phyloP scores from a whole-genome alignment of 192 early-diverging fungal genomes.

The Allomyces macrogynus region DNA sequence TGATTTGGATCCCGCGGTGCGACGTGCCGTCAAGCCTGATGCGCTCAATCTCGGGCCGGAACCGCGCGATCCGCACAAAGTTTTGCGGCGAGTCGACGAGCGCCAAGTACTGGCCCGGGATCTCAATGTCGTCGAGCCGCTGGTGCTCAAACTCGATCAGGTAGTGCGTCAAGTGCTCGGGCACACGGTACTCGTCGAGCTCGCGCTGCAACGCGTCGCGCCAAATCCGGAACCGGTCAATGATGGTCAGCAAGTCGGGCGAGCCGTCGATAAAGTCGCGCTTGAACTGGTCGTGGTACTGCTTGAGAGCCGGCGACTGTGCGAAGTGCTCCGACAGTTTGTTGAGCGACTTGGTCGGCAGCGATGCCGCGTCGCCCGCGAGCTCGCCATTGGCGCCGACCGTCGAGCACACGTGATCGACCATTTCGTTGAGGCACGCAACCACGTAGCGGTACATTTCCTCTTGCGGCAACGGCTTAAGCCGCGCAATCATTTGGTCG shows the following conservation, averaged over 20 bases:
- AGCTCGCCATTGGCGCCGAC: not conserved
- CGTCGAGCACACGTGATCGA: not conserved
- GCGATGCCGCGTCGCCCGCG: not conserved
- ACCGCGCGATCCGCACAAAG: conserved; percentile 87
- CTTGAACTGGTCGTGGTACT: conserved; percentile 52
- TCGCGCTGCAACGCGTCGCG: conserved; percentile 76
- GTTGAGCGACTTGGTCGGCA: not conserved
- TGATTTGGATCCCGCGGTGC: conserved; percentile 59
- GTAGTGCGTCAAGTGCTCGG: conserved; percentile 77
- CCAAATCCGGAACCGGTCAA: conserved; percentile 77
- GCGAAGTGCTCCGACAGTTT: not conserved
- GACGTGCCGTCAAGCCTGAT: conserved; percentile 54
- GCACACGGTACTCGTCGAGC: conserved; percentile 54
- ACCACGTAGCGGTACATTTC: conserved; percentile 93
- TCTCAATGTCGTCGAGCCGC: conserved; percentile 97
- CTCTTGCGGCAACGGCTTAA: conserved; percentile 89
- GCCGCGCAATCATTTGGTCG: conserved; percentile 80
- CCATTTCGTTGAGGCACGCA: conserved; percentile 60
- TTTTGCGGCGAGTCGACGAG: conserved; percentile 62
- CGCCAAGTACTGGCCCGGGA: conserved; percentile 90
- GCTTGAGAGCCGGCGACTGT: not conserved
- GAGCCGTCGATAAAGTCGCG: conserved; percentile 80
- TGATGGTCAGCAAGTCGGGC: conserved; percentile 62
- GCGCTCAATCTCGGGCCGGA: conserved; percentile 75
- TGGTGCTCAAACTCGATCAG: conserved; percentile 95